phyloP scores from a whole-genome alignment of 73 alveolate species.

The Paramecium biaurelia region DNA sequence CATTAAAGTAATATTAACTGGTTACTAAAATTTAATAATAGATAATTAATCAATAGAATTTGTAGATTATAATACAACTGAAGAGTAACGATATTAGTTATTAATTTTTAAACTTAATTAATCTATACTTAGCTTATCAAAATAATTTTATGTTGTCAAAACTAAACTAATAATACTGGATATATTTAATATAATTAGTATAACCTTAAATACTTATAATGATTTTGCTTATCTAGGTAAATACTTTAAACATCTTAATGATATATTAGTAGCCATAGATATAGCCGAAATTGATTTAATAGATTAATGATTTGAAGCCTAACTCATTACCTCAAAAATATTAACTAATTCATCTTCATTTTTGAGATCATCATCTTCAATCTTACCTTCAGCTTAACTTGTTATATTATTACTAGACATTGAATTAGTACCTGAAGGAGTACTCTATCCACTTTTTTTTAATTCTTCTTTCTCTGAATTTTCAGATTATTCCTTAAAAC shows the following conservation, averaged over 20 bases:
- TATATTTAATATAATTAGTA: background rate
- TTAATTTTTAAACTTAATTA: background rate
- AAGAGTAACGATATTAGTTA: background rate
- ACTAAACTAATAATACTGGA: conserved; percentile 4
- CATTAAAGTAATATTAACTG: background rate
- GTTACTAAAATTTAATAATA: background rate
- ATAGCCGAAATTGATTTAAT: conserved; percentile 36
- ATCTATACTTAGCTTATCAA: background rate
- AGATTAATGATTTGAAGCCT: conserved; percentile 38
- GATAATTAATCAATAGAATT: background rate
- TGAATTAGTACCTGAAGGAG: background rate
- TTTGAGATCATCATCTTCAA: conserved; percentile 9
- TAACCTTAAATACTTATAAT: background rate
- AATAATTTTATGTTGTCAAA: conserved; percentile 11
- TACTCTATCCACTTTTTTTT: background rate
- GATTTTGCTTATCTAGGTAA: conserved; percentile 42
- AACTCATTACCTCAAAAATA: conserved; percentile 49
- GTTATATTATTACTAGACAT: conserved; percentile 37
- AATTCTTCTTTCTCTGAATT: background rate
- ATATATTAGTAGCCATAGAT: conserved; percentile 41
- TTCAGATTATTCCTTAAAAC: conserved; percentile 5
- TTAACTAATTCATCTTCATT: conserved; percentile 46
- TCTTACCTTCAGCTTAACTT: background rate
- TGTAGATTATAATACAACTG: background rate
- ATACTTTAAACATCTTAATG: conserved; percentile 10